Base-by-base conservation (phyloP, 768 basidiomycete genomes). In the Sarcomyxa edulis region DNA sequence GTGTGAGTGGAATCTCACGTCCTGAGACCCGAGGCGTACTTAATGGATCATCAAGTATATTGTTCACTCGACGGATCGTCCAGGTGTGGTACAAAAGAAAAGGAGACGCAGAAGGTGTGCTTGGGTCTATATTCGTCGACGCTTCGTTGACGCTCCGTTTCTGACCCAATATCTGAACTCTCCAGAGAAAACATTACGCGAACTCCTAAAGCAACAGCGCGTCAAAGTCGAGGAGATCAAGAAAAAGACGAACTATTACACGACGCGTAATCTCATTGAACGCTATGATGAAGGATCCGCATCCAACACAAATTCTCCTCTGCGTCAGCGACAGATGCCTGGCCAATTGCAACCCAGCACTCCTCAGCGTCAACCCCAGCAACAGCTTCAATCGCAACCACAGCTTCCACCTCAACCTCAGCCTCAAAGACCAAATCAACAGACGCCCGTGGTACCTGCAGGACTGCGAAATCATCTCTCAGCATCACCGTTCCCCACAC, bases 241-340 rank as follows among this genome's bases (percentile, higher is more conserved):
- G 72, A 91, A 92, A 67, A 92, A 88, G 58, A 97, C 94, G 2
- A 95, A 97, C 49, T 99, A 89, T 60, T 90, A 99, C 55, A 78
- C 78, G 8, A 99, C 93, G 20, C 81, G 87, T 37, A 89, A 84
- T 49, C 70, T 99, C 31, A 69, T 99, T 12, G 91, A 95, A 55
- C 78, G 81, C 41, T 97, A 96, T 51, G 95, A 95, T 46, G 87
- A 86, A 25, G 51, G 63, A 5, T 42, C 63, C 12, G 54, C 70
- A 2, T 43, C 55, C 1, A 57, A 49, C 8, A n/a, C n/a, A n/a
- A 66, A 37, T 6, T 26, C 71, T 2, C 67, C 72, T 10, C 50
- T 74, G 32, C 72, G 72, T 21, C 68, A 58, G 47, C 62, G 72
- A 44, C 62, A 12, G 53, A 54, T n/a, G 44, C 51, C 15, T 46